A percentile compares a stretch with the other conserved stretches of the same genome.
Evolutionary conservation across 2,329 filamentous ascomycete species (phyloP).

Genomic region (Nigrograna mackinnonii): DNA sequence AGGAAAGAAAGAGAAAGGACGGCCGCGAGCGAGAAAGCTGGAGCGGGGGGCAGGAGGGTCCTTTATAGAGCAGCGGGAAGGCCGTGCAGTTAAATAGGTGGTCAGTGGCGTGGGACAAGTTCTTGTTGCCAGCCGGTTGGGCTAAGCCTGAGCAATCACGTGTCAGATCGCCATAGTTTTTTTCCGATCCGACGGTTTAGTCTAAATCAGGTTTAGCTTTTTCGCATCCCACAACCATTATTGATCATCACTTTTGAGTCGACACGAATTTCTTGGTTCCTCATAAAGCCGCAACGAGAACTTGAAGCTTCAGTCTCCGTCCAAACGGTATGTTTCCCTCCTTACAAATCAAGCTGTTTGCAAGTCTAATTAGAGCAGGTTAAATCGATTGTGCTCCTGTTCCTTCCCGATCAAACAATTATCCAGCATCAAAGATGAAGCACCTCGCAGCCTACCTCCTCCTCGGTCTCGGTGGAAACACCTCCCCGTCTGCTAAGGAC

Average conservation of each 20-base stretch:
- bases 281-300: conserved; percentile 57
- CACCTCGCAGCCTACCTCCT: conserved; percentile 99
- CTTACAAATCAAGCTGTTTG: conserved; percentile 4
- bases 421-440: conserved; percentile 81
- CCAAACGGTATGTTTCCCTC: conserved; percentile 76
- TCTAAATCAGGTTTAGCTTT: conserved; percentile 6
- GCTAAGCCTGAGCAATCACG: no score
- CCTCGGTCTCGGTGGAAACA: conserved; percentile 90
- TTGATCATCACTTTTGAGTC: conserved; percentile 14
- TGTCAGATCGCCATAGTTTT: conserved; percentile 3
- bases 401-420: conserved; percentile 46
- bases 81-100: conserved; percentile 1
- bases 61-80: conserved; percentile 4
- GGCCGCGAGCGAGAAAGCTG: conserved; percentile 18
- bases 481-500: conserved; percentile 81
- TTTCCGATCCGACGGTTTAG: conserved; percentile 16
- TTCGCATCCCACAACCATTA: conserved; percentile 17
- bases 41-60: conserved; percentile 2
- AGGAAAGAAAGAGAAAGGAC: conserved; percentile 8
- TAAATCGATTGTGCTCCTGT: conserved; percentile 98
- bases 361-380: conserved; percentile 32
- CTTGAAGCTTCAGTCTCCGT: conserved; percentile 99
- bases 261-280: conserved; percentile 26
- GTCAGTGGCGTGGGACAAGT: conserved; percentile 7
- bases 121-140: no score